Conservation (phyloP, 2,329 filamentous ascomycete genomes). For the Aspergillus spinulosporus region DNA sequence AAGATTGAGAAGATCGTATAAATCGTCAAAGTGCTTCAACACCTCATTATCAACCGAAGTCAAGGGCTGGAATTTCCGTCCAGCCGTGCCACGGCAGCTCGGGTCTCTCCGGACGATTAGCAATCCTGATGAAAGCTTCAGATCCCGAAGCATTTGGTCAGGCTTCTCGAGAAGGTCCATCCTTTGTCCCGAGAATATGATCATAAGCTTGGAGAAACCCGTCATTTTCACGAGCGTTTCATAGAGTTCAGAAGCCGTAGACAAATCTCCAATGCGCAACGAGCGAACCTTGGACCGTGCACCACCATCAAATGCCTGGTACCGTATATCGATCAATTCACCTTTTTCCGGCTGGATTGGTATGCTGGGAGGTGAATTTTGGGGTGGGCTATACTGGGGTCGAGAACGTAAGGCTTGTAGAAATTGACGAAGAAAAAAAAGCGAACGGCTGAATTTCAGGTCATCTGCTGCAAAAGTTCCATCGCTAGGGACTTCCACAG, state of each 20-base stretch:
- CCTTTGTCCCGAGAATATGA: constrained; percentile 69
- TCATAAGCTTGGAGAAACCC: constrained; percentile 72
- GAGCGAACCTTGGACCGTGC: constrained; percentile 60
- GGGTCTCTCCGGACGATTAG: constrained; percentile 64
- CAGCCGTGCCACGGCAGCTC: constrained; percentile 42
- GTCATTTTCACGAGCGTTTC: constrained; percentile 67
- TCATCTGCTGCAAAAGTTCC: constrained; percentile 56
- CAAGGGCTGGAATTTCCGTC: constrained; percentile 52
- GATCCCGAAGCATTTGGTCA: constrained; percentile 64
- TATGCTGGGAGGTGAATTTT: constrained; percentile 61
- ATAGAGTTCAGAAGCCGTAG: constrained; percentile 69
- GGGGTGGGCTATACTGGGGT: constrained; percentile 61
- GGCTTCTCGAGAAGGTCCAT: constrained; percentile 62
- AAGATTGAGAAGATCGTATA: constrained; percentile 79
- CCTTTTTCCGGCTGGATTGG: constrained; percentile 59
- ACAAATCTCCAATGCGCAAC: constrained; percentile 66
- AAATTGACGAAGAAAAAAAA: constrained; percentile 68
- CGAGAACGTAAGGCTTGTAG: constrained; percentile 54
- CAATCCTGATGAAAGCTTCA: constrained; percentile 65
- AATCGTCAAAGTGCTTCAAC: constrained; percentile 74
- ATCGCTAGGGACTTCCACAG: constrained; percentile 50
- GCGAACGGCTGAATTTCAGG: constrained; percentile 65
- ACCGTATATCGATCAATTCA: constrained; percentile 66
- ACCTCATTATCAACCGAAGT: constrained; percentile 73
- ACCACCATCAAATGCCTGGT: constrained; percentile 69